Evolutionary conservation across 2,329 filamentous ascomycete genomes (phyloP).

Genomic region (Aureobasidium sp.): DNA sequence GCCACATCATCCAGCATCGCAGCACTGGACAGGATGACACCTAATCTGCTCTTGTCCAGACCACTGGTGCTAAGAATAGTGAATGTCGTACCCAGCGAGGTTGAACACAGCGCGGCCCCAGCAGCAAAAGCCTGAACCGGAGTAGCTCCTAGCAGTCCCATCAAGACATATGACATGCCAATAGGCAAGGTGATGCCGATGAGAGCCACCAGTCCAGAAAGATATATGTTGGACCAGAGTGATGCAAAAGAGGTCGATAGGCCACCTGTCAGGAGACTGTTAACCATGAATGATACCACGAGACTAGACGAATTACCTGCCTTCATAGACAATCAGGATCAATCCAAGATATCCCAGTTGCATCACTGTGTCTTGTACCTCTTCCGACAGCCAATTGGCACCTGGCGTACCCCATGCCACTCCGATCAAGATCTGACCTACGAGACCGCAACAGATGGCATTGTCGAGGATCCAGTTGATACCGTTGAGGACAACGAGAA

Average conservation of each 20-base stretch:
- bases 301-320: constrained; percentile 28
- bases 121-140: constrained; percentile 59
- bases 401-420: constrained; percentile 62
- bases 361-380: constrained; percentile 47
- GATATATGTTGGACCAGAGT: constrained; percentile 49
- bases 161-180: constrained; percentile 54
- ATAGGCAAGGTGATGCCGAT: constrained; percentile 59
- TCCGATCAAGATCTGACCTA: constrained; percentile 64
- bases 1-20: constrained; percentile 79
- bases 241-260: constrained; percentile 46
- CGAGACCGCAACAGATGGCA: constrained; percentile 57
- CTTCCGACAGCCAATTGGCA: constrained; percentile 46
- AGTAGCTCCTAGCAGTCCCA: constrained; percentile 40
- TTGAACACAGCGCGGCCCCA: constrained; percentile 65
- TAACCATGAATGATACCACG: constrained; percentile 13
- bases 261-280: constrained; percentile 38
- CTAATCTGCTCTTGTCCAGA: constrained; percentile 47
- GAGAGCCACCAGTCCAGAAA: constrained; percentile 54
- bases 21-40: constrained; percentile 56
- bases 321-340: constrained; percentile 65
- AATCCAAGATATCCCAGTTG: constrained; percentile 65
- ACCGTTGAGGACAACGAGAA: constrained; percentile 54
- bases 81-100: constrained; percentile 64
- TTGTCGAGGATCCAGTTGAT: constrained; percentile 50
- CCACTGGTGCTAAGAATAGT: constrained; percentile 54